Percentiles rank a stretch among this genome's conserved stretches.
Conservation (phyloP, 1,284 basidiomycete genomes). For the Coniferiporia weirii region DNA sequence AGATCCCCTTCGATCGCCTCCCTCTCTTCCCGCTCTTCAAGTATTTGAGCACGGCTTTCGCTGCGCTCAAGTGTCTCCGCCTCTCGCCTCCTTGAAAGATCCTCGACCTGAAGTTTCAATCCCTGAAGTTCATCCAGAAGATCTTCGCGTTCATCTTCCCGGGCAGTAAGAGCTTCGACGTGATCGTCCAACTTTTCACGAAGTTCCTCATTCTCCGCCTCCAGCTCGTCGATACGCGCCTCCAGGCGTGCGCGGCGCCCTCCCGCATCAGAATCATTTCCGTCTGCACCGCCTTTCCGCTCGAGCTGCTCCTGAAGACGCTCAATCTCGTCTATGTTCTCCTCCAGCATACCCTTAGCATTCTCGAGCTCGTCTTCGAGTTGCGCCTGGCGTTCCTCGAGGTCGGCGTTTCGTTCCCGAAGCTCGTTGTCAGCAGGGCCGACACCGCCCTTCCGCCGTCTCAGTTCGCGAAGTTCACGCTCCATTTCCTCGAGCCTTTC, state of each 20-base stretch:
- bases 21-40: conserved; percentile 64
- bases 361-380: conserved; percentile 62
- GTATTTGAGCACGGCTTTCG: conserved; percentile 60
- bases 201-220: conserved; percentile 62
- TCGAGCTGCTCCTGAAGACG: conserved; percentile 60
- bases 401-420: conserved; percentile 54
- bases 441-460: conserved; percentile 36
- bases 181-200: conserved; percentile 56
- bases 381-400: conserved; percentile 35
- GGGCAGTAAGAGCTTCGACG: conserved; percentile 46
- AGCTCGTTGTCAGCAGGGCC: conserved; percentile 41
- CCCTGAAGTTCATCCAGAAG: conserved; percentile 58
- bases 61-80: conserved; percentile 62
- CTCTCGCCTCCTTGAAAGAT: conserved; percentile 54
- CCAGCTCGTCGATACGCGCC: conserved; percentile 50
- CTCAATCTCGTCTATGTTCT: conserved; percentile 72
- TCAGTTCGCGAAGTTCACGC: conserved; percentile 58
- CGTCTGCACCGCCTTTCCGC: conserved; percentile 31
- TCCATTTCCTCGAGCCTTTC: conserved; percentile 65
- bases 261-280: conserved; percentile 1
- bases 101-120: conserved; percentile 63
- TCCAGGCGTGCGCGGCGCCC: conserved; percentile 29
- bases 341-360: conserved; percentile 61
- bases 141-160: conserved; percentile 70
- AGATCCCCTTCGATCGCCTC: conserved; percentile 71